Evolutionary conservation across 2,329 filamentous ascomycete genomes (phyloP), one percentile per base, ranked within the genome.

Genomic region (Alternaria sp.): DNA sequence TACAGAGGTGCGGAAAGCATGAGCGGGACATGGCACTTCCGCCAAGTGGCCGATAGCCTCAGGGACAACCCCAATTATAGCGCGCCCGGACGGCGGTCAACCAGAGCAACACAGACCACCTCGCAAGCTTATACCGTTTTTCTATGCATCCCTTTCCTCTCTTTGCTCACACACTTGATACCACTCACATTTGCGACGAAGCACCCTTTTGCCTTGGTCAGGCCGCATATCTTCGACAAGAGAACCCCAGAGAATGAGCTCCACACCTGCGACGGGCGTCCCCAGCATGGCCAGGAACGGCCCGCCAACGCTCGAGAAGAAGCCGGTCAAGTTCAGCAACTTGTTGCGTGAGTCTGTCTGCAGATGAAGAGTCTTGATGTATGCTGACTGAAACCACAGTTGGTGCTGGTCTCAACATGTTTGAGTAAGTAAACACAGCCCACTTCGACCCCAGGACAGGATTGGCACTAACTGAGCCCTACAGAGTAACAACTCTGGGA

Each of bases 301-400:
- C 36, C 82, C 83, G 79, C 81, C 84, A 80, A 83, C 81, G 81
- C 85, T 96, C 80, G 94, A 97, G 90, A 98, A 98, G 92, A 98
- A 98, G 89, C 95, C 95, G 71, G 88, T 99, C 88, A 98, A 97
- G 89, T 98, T 98, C 87, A 97, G 93, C 86, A 99, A 99, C 85
- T 83, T 99, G 87, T 86, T 99, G 77, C 89, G 85, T 87, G 78
- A 78, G 85, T 84, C 20, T 45, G n/a, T 14, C 10, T 22, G 10
- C n/a, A 16, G 18, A 30, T 11, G 2, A 3, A 6, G 4, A 30
- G 5, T 28, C 45, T 48, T 46, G 51, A 40, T 34, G 25, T 52
- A 49, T 66, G 70, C 77, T 77, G 67, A 75, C 71, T 16, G 65
- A 4, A 70, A 52, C 57, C 27, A 54, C 69, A 87, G 85, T 97